These are phyloP conservation scores for Torulaspora indica DNA, from an alignment of 805 yeast species.

Conservation along the genomic window DNA sequence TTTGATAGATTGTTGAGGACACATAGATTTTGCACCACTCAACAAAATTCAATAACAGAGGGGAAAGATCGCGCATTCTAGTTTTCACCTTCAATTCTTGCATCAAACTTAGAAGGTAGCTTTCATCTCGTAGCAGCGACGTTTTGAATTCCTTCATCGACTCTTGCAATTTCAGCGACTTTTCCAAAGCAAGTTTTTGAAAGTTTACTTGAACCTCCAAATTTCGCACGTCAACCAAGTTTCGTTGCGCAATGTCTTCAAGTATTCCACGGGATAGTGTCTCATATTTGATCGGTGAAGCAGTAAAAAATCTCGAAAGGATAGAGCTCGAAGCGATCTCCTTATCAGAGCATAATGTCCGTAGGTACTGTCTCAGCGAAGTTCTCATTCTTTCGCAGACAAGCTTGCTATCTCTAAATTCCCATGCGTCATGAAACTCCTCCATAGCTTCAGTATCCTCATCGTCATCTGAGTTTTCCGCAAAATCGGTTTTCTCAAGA, in stretches of 20 bases:
- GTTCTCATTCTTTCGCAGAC: conserved; percentile 74
- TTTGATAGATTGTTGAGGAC: conserved; percentile 77
- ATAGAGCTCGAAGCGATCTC: conserved; percentile 51
- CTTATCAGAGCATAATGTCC: conserved; percentile 47
- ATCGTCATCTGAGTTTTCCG: conserved; percentile 3
- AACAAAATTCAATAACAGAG: conserved; percentile 61
- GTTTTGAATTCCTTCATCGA: conserved; percentile 58
- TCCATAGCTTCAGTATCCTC: conserved; percentile 16
- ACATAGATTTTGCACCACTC: conserved; percentile 81
- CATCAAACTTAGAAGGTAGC: conserved; percentile 59
- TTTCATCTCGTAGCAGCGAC: conserved; percentile 45
- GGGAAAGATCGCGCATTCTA: conserved; percentile 55
- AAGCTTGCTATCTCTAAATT: conserved; percentile 33
- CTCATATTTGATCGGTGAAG: conserved; percentile 35
- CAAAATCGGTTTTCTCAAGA: neutral
- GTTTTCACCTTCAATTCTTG: conserved; percentile 56
- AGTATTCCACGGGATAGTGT: conserved; percentile 42
- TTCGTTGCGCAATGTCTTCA: conserved; percentile 54
- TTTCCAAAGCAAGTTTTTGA: conserved; percentile 59
- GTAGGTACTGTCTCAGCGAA: conserved; percentile 69
- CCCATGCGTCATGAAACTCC: conserved; percentile 27
- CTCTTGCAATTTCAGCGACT: conserved; percentile 50
- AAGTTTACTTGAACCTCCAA: conserved; percentile 64
- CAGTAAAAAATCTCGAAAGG: conserved; percentile 49
- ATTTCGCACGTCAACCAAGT: conserved; percentile 56